Conservation (phyloP, 306 rosid species). For the Corylus avellana region DNA sequence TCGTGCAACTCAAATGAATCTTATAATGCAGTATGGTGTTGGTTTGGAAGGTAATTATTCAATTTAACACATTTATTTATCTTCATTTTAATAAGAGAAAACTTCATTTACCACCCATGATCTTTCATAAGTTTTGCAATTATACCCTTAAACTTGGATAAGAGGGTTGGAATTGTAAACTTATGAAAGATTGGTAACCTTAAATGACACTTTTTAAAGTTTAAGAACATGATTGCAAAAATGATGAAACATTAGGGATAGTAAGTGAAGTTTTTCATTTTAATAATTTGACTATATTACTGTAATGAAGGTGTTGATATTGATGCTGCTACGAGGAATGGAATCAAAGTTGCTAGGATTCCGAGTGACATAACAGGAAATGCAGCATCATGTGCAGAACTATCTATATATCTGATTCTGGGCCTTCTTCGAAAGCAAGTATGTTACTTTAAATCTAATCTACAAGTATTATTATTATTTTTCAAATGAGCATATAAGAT, state of each 20-base stretch:
- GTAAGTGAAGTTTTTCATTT: background rate
- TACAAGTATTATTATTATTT: background rate
- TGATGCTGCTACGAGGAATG: constrained; percentile 82
- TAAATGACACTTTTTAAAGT: too few relatives aligned
- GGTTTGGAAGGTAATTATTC: constrained; percentile 73
- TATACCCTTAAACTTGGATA: too few relatives aligned
- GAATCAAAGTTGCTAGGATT: constrained; percentile 90
- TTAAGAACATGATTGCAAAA: too few relatives aligned
- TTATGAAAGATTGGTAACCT: too few relatives aligned
- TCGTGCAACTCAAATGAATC: constrained; percentile 68
- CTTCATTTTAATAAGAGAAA: constrained; percentile 6
- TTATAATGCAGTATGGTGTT: constrained; percentile 86
- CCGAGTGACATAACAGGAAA: constrained; percentile 72
- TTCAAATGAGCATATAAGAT: too few relatives aligned
- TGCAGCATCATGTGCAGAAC: constrained; percentile 89
- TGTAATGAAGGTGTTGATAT: constrained; percentile 73
- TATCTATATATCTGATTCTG: constrained; percentile 79
- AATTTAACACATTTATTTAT: background rate
- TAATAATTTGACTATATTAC: constrained; percentile 3
- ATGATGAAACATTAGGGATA: too few relatives aligned
- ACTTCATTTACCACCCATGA: too few relatives aligned
- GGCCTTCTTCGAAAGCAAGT: constrained; percentile 94
- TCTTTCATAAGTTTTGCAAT: too few relatives aligned
- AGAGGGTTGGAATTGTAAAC: too few relatives aligned
- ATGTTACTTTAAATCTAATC: constrained; percentile 23